Conservation (phyloP, 2,329 filamentous ascomycete genomes). For the Chaetomium sp. region DNA sequence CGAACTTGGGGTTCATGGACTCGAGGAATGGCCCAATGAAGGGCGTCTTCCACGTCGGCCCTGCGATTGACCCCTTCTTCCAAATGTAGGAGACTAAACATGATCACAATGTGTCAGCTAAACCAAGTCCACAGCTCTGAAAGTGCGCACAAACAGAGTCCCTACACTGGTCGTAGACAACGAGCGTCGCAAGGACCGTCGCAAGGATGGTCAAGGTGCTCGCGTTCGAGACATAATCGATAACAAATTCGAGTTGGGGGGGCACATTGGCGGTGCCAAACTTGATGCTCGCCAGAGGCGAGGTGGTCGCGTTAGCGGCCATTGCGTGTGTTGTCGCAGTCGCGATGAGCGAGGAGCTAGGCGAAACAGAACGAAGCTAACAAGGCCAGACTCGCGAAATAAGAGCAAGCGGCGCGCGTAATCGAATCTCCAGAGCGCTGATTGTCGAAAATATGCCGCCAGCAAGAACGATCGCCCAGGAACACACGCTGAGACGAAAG, state of each 20-base stretch:
- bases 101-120: conserved; percentile 11
- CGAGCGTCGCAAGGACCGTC: conserved; percentile 62
- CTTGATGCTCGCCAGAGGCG: conserved; percentile 58
- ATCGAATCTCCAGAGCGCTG: not conserved
- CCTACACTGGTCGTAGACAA: conserved; percentile 88
- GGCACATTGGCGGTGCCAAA: conserved; percentile 44
- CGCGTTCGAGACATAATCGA: conserved; percentile 51
- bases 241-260: conserved; percentile 48
- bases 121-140: not conserved
- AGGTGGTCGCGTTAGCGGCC: conserved; percentile 59
- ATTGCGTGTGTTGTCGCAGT: conserved; percentile 28
- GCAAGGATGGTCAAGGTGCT: conserved; percentile 58
- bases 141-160: conserved; percentile 24
- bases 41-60: conserved; percentile 68
- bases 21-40: conserved; percentile 95
- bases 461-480: not conserved
- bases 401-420: too few relatives aligned
- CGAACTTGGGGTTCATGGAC: conserved; percentile 86
- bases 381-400: too few relatives aligned
- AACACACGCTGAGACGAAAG: not conserved
- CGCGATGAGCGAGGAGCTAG: not conserved
- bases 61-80: conserved; percentile 69
- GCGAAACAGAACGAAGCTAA: not conserved
- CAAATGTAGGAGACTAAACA: conserved; percentile 63
- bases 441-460: not conserved